These are phyloP conservation scores for Aphanomyces astaci DNA, from an alignment of 352 stramenopile genomes.

Conservation along the genomic window DNA sequence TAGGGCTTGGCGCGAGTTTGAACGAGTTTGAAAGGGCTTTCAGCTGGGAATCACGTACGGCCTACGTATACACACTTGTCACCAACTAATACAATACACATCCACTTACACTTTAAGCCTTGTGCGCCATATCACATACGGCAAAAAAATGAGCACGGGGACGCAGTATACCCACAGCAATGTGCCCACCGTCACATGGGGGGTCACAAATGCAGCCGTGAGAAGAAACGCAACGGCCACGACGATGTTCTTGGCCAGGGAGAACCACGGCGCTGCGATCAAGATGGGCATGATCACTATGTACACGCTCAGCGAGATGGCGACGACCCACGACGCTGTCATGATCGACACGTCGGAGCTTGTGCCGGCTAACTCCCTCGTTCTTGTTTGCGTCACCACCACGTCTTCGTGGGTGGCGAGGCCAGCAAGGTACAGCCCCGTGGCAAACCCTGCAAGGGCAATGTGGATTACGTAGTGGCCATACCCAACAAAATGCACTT, in stretches of 20 bases:
- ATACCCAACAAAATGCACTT: neutral
- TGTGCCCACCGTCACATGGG: neutral
- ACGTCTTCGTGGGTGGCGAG: neutral
- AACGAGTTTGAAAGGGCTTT: too few relatives aligned
- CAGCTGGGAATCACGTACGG: neutral
- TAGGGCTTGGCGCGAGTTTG: too few relatives aligned
- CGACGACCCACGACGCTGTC: neutral
- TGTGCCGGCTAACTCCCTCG: neutral
- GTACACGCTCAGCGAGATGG: neutral
- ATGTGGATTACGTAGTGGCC: slow-evolving; percentile 11
- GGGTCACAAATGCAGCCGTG: neutral
- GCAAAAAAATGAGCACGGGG: neutral
- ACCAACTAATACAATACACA: too few relatives aligned
- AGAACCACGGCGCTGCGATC: neutral
- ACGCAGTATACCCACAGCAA: neutral
- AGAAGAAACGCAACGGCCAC: neutral
- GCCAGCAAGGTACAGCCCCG: slow-evolving; percentile 7
- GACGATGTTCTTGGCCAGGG: neutral
- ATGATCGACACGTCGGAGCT: neutral
- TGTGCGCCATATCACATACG: neutral
- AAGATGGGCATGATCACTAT: neutral
- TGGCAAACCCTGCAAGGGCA: slow-evolving; percentile 2
- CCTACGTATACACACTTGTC: neutral
- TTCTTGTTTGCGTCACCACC: neutral
- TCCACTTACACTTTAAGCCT: neutral